Conservation (phyloP, 495 filamentous ascomycete genomes). For the Astrothelium macrocarpum region DNA sequence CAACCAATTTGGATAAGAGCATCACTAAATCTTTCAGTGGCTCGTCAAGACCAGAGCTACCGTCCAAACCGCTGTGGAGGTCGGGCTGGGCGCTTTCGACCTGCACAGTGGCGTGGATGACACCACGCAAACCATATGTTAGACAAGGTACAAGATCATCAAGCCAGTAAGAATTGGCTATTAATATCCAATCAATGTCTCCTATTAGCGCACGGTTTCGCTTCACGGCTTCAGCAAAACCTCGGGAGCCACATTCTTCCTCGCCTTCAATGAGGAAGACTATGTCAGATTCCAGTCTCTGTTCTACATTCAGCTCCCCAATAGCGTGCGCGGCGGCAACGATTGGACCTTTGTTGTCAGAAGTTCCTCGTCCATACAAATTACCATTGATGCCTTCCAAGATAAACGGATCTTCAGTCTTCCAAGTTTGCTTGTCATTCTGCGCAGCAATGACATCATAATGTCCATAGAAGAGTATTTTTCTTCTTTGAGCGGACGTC, state of each 20-base stretch:
- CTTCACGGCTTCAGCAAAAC: slow-evolving; percentile 71
- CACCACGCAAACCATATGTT: slow-evolving; percentile 90
- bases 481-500: slow-evolving; percentile 54
- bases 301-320: slow-evolving; percentile 69
- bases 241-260: slow-evolving; percentile 86
- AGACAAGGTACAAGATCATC: slow-evolving; percentile 91
- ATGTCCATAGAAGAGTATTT: slow-evolving; percentile 92
- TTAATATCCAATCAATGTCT: slow-evolving; percentile 79
- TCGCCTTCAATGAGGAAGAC: slow-evolving; percentile 94
- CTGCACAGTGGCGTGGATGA: slow-evolving; percentile 83
- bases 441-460: slow-evolving; percentile 98
- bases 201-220: slow-evolving; percentile 77
- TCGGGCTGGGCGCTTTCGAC: slow-evolving; percentile 80
- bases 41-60: slow-evolving; percentile 77
- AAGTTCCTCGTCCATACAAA: slow-evolving; percentile 90
- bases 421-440: slow-evolving; percentile 57
- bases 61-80: slow-evolving; percentile 91
- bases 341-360: slow-evolving; percentile 94
- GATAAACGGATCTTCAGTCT: slow-evolving; percentile 79
- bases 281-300: slow-evolving; percentile 72
- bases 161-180: slow-evolving; percentile 97
- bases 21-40: slow-evolving; percentile 81
- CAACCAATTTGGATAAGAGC: slow-evolving; percentile 68
- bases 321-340: slow-evolving; percentile 88
- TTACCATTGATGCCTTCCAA: slow-evolving; percentile 82